phyloP scores from a whole-genome alignment of 441 rosid species.

The Gossypium aridum region DNA sequence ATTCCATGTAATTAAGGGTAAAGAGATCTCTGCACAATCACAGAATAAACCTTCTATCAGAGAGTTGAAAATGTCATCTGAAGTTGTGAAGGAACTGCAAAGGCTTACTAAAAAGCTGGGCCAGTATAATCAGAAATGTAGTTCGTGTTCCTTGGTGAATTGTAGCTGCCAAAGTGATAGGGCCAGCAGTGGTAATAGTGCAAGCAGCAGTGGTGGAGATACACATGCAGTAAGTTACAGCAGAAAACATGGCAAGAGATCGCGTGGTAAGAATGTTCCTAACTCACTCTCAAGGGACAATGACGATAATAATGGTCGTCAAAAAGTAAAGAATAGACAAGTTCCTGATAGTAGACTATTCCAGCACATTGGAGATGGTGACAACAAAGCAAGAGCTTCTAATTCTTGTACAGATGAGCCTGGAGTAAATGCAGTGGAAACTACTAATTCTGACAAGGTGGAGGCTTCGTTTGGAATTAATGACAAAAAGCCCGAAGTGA shows the following conservation, averaged over 20 bases:
- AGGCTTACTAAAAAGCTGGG: slow-evolving; percentile 80
- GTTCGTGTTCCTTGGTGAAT: slow-evolving; percentile 75
- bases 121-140: slow-evolving; percentile 55
- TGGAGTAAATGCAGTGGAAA: slow-evolving; percentile 11
- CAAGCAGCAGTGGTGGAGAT: slow-evolving; percentile 72
- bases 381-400: slow-evolving; percentile 17
- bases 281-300: slow-evolving; percentile 24
- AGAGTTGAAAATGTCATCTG: slow-evolving; percentile 72
- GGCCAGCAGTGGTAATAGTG: slow-evolving; percentile 88
- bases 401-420: neutral
- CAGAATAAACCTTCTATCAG: slow-evolving; percentile 32
- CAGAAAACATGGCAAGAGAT: slow-evolving; percentile 59
- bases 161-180: slow-evolving; percentile 94
- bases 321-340: slow-evolving; percentile 22
- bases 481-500: slow-evolving; percentile 19
- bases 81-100: slow-evolving; percentile 78
- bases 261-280: slow-evolving; percentile 28
- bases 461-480: slow-evolving; percentile 12
- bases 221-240: slow-evolving; percentile 27
- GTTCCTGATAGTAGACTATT: slow-evolving; percentile 9
- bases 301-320: slow-evolving; percentile 27
- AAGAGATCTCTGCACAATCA: slow-evolving; percentile 38
- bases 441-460: slow-evolving; percentile 12
- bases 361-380: slow-evolving; percentile 20
- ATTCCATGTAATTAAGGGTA: slow-evolving; percentile 54